Conservation (phyloP, 441 rosid genomes). For the Populus hybrid region DNA sequence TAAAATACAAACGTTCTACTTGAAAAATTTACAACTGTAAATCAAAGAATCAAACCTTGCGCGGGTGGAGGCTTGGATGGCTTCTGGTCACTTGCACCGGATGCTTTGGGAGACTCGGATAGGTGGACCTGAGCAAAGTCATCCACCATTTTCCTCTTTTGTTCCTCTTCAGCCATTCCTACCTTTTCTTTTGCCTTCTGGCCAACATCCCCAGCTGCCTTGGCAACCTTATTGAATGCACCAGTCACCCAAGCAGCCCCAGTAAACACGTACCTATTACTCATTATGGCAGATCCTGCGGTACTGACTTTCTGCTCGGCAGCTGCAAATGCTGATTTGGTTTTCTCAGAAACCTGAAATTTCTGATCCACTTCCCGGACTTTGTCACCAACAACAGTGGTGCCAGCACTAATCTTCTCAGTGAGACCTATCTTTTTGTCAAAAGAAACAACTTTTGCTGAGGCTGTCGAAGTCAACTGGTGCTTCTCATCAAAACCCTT, state of each 20-base stretch:
- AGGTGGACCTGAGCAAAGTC: conserved; percentile 54
- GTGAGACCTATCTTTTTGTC: conserved; percentile 77
- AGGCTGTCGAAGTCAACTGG: conserved; percentile 69
- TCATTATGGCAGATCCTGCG: conserved; percentile 84
- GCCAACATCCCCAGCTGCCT: conserved; percentile 89
- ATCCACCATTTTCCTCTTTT: conserved; percentile 51
- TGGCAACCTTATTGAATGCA: conserved; percentile 67
- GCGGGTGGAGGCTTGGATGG: conserved; percentile 53
- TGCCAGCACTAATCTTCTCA: conserved; percentile 66
- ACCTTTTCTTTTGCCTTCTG: conserved; percentile 82
- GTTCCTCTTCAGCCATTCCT: conserved; percentile 63
- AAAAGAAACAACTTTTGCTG: conserved; percentile 66
- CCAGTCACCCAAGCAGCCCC: conserved; percentile 77
- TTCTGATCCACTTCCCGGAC: conserved; percentile 86
- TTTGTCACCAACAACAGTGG: conserved; percentile 58
- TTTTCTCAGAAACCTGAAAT: conserved; percentile 85
- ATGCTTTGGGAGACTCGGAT: conserved; percentile 54
- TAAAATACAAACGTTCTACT: conserved; percentile 7
- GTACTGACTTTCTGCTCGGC: conserved; percentile 73
- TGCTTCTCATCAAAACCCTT: conserved; percentile 77
- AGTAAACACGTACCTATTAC: conserved; percentile 63
- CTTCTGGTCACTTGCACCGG: conserved; percentile 31
- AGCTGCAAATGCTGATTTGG: conserved; percentile 73
- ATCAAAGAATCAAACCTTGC: conserved; percentile 58
- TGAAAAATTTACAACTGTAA: conserved; percentile 12